Base-by-base conservation (phyloP, 179 eudicot species). In the Beta lomatogona region DNA sequence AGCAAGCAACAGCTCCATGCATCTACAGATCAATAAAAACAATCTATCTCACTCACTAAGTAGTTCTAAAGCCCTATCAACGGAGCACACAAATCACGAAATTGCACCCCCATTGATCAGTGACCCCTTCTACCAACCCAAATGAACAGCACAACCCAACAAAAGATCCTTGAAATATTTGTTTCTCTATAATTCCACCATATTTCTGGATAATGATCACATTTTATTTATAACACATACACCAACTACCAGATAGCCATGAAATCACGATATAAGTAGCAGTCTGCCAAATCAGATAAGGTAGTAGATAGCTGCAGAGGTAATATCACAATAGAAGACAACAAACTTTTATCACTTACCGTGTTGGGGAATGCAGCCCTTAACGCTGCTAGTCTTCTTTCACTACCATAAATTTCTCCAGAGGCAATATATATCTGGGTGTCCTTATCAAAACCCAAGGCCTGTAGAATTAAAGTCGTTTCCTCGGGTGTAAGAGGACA, bases 401-500 rank as follows among this genome's bases (percentile, higher is more conserved):
- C 91, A 77, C 91, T 89, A 11, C 99, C 99, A 86, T 96, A 96
- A 46, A 90, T 96, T 89, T 96, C 99, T 76, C 99, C 99, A 63
- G 99, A 91, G 41, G 99, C 99, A 85, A 96, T 92, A 81, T 96
- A 96, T 53, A 96, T 94, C 86, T 92, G 98, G 64, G 88, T 94
- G 52, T 86, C 87, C 60, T 91, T 91, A 58, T 89, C 89, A 81
- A 92, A 90, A 75, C 92, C 94, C 79, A 96, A 71, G 18, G 99
- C 96, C 84, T 79, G 92, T 69, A 96, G 87, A 73, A 91, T 85
- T 83, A 96, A 86, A 75, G 94, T 82, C 22, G 93, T 88, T 83
- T 96, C 99, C 87, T 96, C 99, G 1, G 99, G 99, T 22, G 99
- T 96, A 79, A 96, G 97, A 88, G 99, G 99, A 75, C 99, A 96